Evolutionary conservation across 805 yeast species (phyloP).

Genomic region (Lachancea cidri): DNA sequence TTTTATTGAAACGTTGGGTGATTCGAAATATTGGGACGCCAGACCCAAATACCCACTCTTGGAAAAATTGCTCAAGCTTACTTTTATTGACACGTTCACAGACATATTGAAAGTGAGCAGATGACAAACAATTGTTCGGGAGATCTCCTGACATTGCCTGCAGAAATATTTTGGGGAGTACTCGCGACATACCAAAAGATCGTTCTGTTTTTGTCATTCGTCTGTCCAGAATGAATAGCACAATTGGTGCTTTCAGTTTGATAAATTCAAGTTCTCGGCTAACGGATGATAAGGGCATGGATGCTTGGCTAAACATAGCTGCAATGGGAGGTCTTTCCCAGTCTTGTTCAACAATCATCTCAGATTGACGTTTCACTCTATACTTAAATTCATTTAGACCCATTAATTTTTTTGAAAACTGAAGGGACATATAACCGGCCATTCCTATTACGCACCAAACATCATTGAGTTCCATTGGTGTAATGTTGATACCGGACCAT

Average conservation of each 20-base stretch:
- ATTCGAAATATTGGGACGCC: slow-evolving; percentile 88
- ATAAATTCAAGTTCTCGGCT: slow-evolving; percentile 58
- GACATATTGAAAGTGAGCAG: slow-evolving; percentile 83
- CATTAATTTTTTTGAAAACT: slow-evolving; percentile 63
- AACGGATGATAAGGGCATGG: slow-evolving; percentile 28
- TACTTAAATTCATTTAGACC: slow-evolving; percentile 81
- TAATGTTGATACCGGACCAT: slow-evolving; percentile 90
- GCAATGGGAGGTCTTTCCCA: slow-evolving; percentile 81
- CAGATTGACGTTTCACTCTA: slow-evolving; percentile 58
- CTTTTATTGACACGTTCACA: slow-evolving; percentile 92
- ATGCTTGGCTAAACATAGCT: slow-evolving; percentile 40
- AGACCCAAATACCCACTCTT: slow-evolving; percentile 86
- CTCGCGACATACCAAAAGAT: slow-evolving; percentile 87
- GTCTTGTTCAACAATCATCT: slow-evolving; percentile 66
- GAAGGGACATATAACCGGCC: slow-evolving; percentile 73
- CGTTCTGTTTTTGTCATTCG: slow-evolving; percentile 96
- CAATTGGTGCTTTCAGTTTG: slow-evolving; percentile 77
- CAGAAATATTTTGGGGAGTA: slow-evolving; percentile 80
- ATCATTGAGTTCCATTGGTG: slow-evolving; percentile 74
- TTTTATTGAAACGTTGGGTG: slow-evolving; percentile 89
- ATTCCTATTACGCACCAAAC: slow-evolving; percentile 89
- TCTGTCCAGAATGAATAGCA: slow-evolving; percentile 75
- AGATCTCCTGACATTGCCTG: slow-evolving; percentile 96
- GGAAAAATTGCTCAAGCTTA: slow-evolving; percentile 75
- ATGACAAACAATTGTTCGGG: slow-evolving; percentile 67